These are phyloP conservation scores for Centrapalus pauciflorus DNA, from an alignment of 129 eudicot species.

Conservation along the genomic window DNA sequence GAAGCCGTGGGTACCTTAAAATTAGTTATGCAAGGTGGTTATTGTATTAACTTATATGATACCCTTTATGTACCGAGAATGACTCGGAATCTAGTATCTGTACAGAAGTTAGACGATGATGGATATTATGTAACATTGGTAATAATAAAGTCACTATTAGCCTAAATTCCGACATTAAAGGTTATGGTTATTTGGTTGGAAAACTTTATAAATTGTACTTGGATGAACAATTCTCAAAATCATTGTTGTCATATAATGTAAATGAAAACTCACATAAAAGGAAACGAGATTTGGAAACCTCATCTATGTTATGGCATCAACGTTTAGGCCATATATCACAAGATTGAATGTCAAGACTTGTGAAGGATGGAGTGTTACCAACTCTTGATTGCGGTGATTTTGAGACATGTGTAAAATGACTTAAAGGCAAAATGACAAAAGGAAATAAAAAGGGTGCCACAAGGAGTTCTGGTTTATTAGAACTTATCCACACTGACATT, in stretches of 20 bases:
- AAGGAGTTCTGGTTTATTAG: not conserved
- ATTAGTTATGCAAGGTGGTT: not conserved
- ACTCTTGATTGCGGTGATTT: not conserved
- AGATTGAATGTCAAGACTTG: not conserved
- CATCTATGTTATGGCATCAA: too few relatives aligned
- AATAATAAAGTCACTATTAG: too few relatives aligned
- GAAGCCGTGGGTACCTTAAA: not conserved
- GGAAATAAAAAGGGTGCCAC: not conserved
- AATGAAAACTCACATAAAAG: too few relatives aligned
- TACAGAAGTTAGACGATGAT: not conserved
- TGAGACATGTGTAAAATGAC: too few relatives aligned
- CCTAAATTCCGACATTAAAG: too few relatives aligned
- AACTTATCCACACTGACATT: not conserved
- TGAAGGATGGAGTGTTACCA: not conserved
- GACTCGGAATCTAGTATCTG: not conserved
- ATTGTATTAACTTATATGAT: not conserved
- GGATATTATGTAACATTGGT: too few relatives aligned
- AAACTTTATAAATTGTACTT: too few relatives aligned
- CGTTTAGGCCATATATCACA: not conserved
- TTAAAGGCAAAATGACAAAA: not conserved
- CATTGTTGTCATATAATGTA: too few relatives aligned
- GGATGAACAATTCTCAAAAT: too few relatives aligned
- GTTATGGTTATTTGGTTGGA: too few relatives aligned
- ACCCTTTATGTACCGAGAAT: not conserved
- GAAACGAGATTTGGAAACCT: too few relatives aligned